A percentile compares a stretch with the other conserved stretches of the same genome.
These are phyloP conservation scores for Nemania diffusa DNA, from an alignment of 2,329 filamentous ascomycete genomes.

Conservation along the genomic window DNA sequence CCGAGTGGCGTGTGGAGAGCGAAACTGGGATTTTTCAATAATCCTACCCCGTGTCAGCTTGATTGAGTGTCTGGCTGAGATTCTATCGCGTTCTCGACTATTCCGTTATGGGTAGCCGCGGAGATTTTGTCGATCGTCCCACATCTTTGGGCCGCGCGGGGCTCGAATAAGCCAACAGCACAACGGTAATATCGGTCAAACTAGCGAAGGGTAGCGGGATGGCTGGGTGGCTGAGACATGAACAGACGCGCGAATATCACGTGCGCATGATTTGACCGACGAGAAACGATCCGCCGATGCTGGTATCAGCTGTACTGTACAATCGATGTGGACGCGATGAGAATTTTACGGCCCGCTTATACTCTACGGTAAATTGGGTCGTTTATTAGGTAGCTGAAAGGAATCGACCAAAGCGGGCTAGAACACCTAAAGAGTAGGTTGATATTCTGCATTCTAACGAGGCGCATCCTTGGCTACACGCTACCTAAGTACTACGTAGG, in stretches of 20 bases:
- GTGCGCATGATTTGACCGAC: constrained; percentile 25
- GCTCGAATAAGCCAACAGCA: constrained; percentile 27
- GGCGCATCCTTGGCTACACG: constrained; percentile 30
- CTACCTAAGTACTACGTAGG: constrained; percentile 7
- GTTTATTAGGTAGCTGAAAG: constrained; percentile 25
- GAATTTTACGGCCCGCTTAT: neutral
- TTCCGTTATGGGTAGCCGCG: constrained; percentile 26
- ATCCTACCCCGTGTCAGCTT: constrained; percentile 10
- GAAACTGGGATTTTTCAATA: constrained; percentile 3
- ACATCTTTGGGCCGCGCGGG: constrained; percentile 35
- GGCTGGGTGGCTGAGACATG: constrained; percentile 23
- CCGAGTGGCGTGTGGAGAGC: constrained; percentile 2
- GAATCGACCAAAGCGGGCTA: constrained; percentile 19
- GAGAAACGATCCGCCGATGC: constrained; percentile 2
- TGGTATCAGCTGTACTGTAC: neutral
- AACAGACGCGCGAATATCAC: constrained; percentile 22
- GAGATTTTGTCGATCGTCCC: constrained; percentile 38
- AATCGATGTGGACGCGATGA: neutral
- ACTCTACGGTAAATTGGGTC: neutral
- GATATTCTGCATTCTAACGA: constrained; percentile 28
- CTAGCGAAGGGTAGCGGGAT: constrained; percentile 19
- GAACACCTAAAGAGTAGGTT: constrained; percentile 19
- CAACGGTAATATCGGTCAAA: constrained; percentile 30
- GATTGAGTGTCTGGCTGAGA: constrained; percentile 27
- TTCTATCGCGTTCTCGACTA: constrained; percentile 35